phyloP scores from a whole-genome alignment of 2,329 filamentous ascomycete species.

The Aspergillus clavatus region DNA sequence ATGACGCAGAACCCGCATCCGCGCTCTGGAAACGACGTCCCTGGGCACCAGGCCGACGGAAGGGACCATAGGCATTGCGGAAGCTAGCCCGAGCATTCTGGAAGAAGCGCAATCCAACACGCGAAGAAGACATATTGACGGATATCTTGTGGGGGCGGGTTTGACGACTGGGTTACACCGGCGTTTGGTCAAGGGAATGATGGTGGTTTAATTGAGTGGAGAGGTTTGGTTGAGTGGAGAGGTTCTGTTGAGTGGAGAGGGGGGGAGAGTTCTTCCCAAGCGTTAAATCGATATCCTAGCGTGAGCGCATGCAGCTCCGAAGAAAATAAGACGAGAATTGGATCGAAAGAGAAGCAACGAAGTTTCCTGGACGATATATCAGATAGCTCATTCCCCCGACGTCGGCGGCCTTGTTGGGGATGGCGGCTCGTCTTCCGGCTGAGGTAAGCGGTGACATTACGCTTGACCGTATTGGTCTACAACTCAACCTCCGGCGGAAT shows the following conservation, averaged over 20 bases:
- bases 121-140: constrained; percentile 48
- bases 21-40: constrained; percentile 68
- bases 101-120: constrained; percentile 55
- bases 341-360: constrained; percentile 13
- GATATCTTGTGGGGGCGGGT: constrained; percentile 7
- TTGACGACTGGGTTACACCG: constrained; percentile 12
- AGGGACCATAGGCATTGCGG: constrained; percentile 52
- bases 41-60: constrained; percentile 47
- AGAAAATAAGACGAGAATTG: constrained; percentile 1
- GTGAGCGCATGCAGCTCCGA: not conserved
- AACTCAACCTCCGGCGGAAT: constrained; percentile 6
- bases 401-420: constrained; percentile 12
- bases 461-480: constrained; percentile 23
- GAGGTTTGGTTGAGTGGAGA: too few relatives aligned
- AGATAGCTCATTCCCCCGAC: constrained; percentile 12
- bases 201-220: not conserved
- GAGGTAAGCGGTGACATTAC: constrained; percentile 27
- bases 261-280: not conserved
- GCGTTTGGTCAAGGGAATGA: constrained; percentile 1
- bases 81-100: constrained; percentile 47
- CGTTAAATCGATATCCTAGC: too few relatives aligned
- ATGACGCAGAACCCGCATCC: constrained; percentile 45
- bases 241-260: not conserved
- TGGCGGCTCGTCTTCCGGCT: constrained; percentile 23
- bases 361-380: not conserved